Evolutionary conservation across 768 basidiomycete genomes (phyloP), one percentile per base, ranked within the genome.

Genomic region (Suillus cothurnatus): DNA sequence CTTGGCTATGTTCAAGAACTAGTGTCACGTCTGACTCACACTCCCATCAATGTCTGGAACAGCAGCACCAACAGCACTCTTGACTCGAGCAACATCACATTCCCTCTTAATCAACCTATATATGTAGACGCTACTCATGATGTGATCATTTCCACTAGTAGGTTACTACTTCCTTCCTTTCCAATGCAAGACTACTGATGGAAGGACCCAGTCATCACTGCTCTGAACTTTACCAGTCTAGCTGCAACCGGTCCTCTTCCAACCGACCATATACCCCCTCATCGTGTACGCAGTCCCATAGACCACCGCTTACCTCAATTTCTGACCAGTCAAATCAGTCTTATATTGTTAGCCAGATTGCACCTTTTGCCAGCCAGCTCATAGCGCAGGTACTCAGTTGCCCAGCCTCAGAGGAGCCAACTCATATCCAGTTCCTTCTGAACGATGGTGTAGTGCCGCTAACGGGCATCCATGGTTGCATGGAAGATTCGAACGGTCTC

Each of bases 401-500:
- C 69, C 73, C 76, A 36, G 73, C 70, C 52, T 62, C 63, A 4
- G 61, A 67, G 45, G 63, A 71, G 6, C 68, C 73, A 5, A 73
- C 76, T 14, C 71, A 79, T 61, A 79, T 84, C 64, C 74, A 84
- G 19, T 78, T 81, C 72, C 75, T 84, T 55, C 73, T 84, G 34
- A 86, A 86, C 70, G 85, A 86, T 68, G 84, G 75, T 3, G 77
- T 81, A 5, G 73, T 84, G 2, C 84, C 84, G 12, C 73, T 85
- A 19, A 81, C 80, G 2, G 78, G 80, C 21, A 73, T 85, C 55
- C 64, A 74, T 1, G 81, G 81, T 12, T 86, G 85, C 72, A 43
- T 57, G 9, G 67, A 72, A 19, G 73, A 82, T 70, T 72, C 76
- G 39, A 75, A 83, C 23, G 83, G 84, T 2, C 67, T 82, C 55